phyloP scores from a whole-genome alignment of 768 basidiomycete genomes.

The Lenzites betulinus region DNA sequence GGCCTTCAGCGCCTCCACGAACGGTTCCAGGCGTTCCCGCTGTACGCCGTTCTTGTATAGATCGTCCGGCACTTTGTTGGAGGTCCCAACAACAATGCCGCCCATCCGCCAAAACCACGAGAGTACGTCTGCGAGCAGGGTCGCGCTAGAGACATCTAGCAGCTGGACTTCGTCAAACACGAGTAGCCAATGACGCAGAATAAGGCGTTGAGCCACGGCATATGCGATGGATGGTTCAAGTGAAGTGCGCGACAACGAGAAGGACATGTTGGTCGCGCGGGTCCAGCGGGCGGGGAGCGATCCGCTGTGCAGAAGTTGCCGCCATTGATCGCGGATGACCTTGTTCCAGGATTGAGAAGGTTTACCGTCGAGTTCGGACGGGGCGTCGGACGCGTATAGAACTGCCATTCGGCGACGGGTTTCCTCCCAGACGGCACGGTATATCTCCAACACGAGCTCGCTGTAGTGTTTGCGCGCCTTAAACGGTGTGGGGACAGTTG shows the following conservation, averaged over 20 bases:
- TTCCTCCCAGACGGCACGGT: constrained; percentile 55
- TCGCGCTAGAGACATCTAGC: constrained; percentile 60
- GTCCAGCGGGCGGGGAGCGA: constrained; percentile 35
- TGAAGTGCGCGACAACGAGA: constrained; percentile 18
- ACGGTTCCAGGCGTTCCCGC: constrained; percentile 54
- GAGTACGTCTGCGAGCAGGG: constrained; percentile 50
- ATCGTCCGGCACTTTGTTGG: constrained; percentile 56
- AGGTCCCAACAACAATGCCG: constrained; percentile 51
- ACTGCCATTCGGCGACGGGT: constrained; percentile 43
- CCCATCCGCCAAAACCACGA: constrained; percentile 68
- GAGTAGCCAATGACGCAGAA: constrained; percentile 51
- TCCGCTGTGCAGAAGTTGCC: constrained; percentile 33
- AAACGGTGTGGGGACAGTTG: constrained; percentile 50
- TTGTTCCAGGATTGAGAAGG: constrained; percentile 27
- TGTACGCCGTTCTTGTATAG: constrained; percentile 61
- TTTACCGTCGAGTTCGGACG: constrained; percentile 24
- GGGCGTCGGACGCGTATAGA: constrained; percentile 21
- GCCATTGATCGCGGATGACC: constrained; percentile 26
- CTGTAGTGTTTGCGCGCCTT: constrained; percentile 61
- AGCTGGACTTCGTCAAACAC: constrained; percentile 65
- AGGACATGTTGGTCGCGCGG: constrained; percentile 24
- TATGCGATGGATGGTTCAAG: constrained; percentile 44
- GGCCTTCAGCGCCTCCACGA: constrained; percentile 54
- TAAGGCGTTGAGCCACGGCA: constrained; percentile 45
- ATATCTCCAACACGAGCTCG: constrained; percentile 55